phyloP scores from a whole-genome alignment of 768 basidiomycete genomes.

The Kwoniella newhampshirensis region DNA sequence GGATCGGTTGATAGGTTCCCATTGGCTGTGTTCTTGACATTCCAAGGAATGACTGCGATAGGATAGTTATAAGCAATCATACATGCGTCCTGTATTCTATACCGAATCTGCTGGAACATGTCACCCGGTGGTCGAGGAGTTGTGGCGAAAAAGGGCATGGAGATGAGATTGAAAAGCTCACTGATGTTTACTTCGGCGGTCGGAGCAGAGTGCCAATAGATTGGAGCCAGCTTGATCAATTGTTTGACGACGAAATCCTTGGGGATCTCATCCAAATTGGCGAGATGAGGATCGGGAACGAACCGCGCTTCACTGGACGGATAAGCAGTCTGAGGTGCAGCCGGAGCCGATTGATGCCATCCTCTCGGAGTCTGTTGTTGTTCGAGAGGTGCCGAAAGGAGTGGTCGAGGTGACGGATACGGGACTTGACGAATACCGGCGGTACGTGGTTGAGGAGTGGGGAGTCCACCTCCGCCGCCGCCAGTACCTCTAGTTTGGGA shows the following conservation, averaged over 20 bases:
- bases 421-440: too few relatives aligned
- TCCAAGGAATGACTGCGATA: too few relatives aligned
- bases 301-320: neutral
- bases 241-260: constrained; percentile 23
- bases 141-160: too few relatives aligned
- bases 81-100: too few relatives aligned
- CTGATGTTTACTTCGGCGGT: constrained; percentile 18
- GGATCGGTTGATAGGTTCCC: too few relatives aligned
- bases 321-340: neutral
- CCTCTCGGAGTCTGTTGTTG: neutral
- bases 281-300: constrained; percentile 7
- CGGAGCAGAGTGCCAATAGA: constrained; percentile 19
- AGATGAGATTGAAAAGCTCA: too few relatives aligned
- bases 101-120: too few relatives aligned
- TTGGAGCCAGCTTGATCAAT: constrained; percentile 13
- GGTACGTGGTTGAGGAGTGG: constrained; percentile 15
- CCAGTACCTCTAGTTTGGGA: neutral
- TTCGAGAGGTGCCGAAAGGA: constrained; percentile 8
- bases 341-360: constrained; percentile 17
- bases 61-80: too few relatives aligned
- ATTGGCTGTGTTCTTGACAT: too few relatives aligned
- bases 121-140: too few relatives aligned
- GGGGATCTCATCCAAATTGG: constrained; percentile 19
- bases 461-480: constrained; percentile 3
- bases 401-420: constrained; percentile 10